Evolutionary conservation across 208 protist species (phyloP).

Genomic region (Leishmania tarentolae): DNA sequence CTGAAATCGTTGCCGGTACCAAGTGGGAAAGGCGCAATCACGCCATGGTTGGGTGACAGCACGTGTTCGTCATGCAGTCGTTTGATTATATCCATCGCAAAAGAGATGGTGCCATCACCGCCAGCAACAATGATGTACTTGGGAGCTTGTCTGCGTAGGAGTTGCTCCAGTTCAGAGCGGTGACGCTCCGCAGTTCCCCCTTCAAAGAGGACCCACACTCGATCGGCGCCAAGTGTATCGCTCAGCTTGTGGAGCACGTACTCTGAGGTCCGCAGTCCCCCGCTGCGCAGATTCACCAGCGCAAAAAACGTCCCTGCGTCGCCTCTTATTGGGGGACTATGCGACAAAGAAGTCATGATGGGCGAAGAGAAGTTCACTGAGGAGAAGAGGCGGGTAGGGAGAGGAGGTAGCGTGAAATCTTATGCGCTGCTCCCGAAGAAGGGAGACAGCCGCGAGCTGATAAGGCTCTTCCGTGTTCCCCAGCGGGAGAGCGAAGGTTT

Average conservation of each 20-base stretch:
- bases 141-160: slow-evolving; percentile 31
- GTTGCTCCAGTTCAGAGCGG: slow-evolving; percentile 17
- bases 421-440: neutral
- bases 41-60: slow-evolving; percentile 15
- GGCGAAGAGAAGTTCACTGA: neutral
- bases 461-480: neutral
- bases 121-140: slow-evolving; percentile 58
- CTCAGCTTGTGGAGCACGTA: slow-evolving; percentile 41
- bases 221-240: slow-evolving; percentile 29
- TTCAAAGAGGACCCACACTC: slow-evolving; percentile 48
- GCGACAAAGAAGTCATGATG: slow-evolving; percentile 1
- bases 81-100: slow-evolving; percentile 51
- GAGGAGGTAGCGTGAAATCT: neutral
- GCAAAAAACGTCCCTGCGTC: slow-evolving; percentile 14
- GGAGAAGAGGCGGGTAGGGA: neutral
- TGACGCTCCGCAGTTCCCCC: slow-evolving; percentile 12
- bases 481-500: neutral
- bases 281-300: slow-evolving; percentile 56
- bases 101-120: slow-evolving; percentile 66
- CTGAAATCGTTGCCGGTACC: slow-evolving; percentile 80
- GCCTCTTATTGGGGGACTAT: neutral
- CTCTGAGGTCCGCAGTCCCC: slow-evolving; percentile 30
- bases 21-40: slow-evolving; percentile 58
- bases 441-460: neutral
- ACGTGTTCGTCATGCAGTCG: slow-evolving; percentile 22